These are phyloP conservation scores for Iberis amara DNA, from an alignment of 441 rosid species.

Conservation along the genomic window DNA sequence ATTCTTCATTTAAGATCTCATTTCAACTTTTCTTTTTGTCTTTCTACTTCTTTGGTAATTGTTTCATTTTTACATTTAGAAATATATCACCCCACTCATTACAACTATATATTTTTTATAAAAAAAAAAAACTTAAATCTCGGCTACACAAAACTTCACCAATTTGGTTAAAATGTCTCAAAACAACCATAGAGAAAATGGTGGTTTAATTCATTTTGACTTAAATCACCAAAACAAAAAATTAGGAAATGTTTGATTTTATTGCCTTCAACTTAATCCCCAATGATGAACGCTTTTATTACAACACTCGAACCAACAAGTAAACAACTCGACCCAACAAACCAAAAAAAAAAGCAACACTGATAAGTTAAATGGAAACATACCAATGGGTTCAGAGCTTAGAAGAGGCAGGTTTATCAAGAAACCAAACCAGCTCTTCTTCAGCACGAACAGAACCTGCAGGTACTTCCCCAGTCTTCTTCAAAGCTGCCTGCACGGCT, in stretches of 20 bases:
- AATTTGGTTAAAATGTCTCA: background rate
- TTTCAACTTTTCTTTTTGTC: background rate
- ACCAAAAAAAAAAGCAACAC: conserved; percentile 8
- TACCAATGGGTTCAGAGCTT: conserved; percentile 39
- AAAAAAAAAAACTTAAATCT: background rate
- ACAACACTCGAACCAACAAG: conserved; percentile 14
- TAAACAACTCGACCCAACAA: conserved; percentile 17
- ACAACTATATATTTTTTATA: background rate
- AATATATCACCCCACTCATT: conserved; percentile 3
- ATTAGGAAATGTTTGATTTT: background rate
- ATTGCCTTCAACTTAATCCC: background rate
- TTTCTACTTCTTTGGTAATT: background rate
- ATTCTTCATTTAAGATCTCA: conserved; percentile 9
- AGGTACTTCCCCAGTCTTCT: conserved; percentile 41
- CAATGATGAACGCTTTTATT: conserved; percentile 19
- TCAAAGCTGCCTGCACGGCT: conserved; percentile 49
- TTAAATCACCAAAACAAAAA: too few relatives aligned
- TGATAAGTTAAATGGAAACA: background rate
- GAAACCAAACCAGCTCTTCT: conserved; percentile 70
- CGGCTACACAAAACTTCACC: background rate
- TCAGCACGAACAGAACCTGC: conserved; percentile 64
- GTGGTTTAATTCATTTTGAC: too few relatives aligned
- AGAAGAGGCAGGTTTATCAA: conserved; percentile 74
- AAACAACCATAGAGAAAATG: too few relatives aligned
- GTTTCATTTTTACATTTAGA: background rate